These are phyloP conservation scores for Colletotrichum musae DNA, from an alignment of 2,329 filamentous ascomycete species.

Conservation along the genomic window DNA sequence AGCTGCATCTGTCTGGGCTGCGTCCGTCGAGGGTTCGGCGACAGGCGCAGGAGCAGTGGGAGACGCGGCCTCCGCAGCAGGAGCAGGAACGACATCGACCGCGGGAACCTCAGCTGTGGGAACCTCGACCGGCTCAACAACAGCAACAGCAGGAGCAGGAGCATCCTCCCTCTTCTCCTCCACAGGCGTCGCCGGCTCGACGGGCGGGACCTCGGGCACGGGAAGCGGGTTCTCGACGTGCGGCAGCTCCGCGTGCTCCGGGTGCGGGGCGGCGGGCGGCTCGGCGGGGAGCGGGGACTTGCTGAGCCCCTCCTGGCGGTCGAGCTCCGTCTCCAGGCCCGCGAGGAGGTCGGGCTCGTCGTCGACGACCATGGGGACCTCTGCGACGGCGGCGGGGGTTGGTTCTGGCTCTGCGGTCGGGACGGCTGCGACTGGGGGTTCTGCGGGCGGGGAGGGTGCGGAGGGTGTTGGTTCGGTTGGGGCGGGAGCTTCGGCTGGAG, in stretches of 20 bases:
- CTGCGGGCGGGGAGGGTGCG: background rate
- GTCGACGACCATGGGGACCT: constrained; percentile 16
- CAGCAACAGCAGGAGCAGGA: background rate
- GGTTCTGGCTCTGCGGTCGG: constrained; percentile 22
- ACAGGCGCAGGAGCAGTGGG: background rate
- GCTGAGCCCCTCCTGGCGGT: constrained; percentile 34
- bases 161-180: background rate
- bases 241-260: constrained; percentile 30
- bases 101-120: background rate
- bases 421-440: background rate
- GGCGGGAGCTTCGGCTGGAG: background rate
- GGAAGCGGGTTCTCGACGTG: constrained; percentile 27
- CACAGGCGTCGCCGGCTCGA: constrained; percentile 21
- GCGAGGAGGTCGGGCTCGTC: constrained; percentile 41
- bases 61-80: background rate
- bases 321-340: constrained; percentile 39
- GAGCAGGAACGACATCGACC: background rate
- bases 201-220: constrained; percentile 25
- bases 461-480: background rate
- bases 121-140: background rate
- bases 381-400: background rate
- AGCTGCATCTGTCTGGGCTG: background rate
- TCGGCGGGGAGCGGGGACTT: constrained; percentile 31
- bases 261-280: constrained; percentile 31
- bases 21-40: too few relatives aligned